Conservation (phyloP, 768 basidiomycete genomes). For the Suillus alpinus region DNA sequence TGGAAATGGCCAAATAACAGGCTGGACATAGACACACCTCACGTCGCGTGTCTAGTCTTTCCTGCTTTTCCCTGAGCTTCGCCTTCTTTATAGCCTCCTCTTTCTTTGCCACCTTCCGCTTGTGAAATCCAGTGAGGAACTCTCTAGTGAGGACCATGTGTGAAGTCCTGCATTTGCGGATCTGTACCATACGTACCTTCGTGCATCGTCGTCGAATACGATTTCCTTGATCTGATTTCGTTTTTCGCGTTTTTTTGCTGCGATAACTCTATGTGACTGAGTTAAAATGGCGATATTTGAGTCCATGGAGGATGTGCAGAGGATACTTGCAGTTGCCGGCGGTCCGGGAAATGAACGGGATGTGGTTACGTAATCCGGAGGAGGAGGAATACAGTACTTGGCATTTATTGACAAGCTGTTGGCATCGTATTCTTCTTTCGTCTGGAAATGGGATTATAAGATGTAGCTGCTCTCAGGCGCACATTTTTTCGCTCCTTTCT, state of each 20-base stretch:
- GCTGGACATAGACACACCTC: slow-evolving; percentile 51
- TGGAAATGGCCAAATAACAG: slow-evolving; percentile 13
- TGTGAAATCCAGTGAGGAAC: slow-evolving; percentile 91
- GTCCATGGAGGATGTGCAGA: slow-evolving; percentile 23
- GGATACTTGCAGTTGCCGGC: slow-evolving; percentile 13
- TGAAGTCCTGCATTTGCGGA: background rate
- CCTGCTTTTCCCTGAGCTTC: slow-evolving; percentile 72
- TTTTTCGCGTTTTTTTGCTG: slow-evolving; percentile 65
- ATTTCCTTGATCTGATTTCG: slow-evolving; percentile 73
- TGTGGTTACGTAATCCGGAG: slow-evolving; percentile 8
- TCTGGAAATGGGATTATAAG: slow-evolving; percentile 25
- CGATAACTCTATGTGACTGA: slow-evolving; percentile 57
- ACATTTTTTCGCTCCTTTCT: slow-evolving; percentile 26
- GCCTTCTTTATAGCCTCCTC: slow-evolving; percentile 77
- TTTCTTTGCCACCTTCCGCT: slow-evolving; percentile 82
- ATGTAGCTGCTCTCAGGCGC: slow-evolving; percentile 31
- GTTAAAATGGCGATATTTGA: slow-evolving; percentile 59
- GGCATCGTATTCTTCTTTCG: slow-evolving; percentile 9
- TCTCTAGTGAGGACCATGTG: slow-evolving; percentile 47
- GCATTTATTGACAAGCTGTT: slow-evolving; percentile 7
- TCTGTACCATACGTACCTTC: slow-evolving; percentile 48
- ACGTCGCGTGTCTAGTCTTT: slow-evolving; percentile 68
- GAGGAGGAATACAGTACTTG: slow-evolving; percentile 11
- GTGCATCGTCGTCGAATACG: slow-evolving; percentile 82
- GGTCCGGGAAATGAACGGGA: slow-evolving; percentile 8